These are phyloP conservation scores for Mycena galericulata DNA, from an alignment of 768 basidiomycete species.

Conservation along the genomic window DNA sequence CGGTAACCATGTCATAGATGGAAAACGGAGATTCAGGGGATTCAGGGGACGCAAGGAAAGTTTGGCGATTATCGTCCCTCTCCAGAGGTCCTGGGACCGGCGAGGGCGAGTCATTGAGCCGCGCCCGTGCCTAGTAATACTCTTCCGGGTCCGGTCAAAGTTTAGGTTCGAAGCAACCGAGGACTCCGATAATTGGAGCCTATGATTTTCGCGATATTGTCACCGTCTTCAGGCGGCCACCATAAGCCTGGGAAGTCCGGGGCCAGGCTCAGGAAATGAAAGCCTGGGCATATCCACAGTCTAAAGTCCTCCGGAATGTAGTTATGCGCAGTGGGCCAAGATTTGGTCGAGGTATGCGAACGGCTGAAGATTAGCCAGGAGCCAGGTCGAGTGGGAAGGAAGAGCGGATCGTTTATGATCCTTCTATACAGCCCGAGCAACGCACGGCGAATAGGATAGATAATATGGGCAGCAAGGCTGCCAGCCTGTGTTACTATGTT, in stretches of 20 bases:
- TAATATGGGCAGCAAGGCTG: too few species aligned
- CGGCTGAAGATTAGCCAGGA: constrained; percentile 23
- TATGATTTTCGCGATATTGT: background rate
- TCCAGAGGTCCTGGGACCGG: background rate
- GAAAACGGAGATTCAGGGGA: background rate
- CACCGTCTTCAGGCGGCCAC: background rate
- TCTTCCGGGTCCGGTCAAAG: too few species aligned
- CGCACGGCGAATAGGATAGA: constrained; percentile 35
- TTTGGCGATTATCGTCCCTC: background rate
- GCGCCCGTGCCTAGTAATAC: too few species aligned
- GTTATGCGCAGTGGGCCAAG: constrained; percentile 13
- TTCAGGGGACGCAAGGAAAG: background rate
- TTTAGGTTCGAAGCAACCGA: background rate
- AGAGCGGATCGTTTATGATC: constrained; percentile 34
- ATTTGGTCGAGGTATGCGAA: constrained; percentile 32
- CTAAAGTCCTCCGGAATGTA: constrained; percentile 36
- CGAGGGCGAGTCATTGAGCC: too few species aligned
- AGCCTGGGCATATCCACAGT: constrained; percentile 44
- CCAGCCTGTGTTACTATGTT: too few species aligned
- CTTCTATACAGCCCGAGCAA: constrained; percentile 35
- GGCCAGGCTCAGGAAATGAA: constrained; percentile 39
- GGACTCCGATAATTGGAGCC: constrained; percentile 15
- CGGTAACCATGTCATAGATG: background rate
- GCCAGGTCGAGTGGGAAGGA: constrained; percentile 34
- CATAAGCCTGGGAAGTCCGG: constrained; percentile 29